Conservation (phyloP, 768 basidiomycete genomes). For the Agaricus blazei region DNA sequence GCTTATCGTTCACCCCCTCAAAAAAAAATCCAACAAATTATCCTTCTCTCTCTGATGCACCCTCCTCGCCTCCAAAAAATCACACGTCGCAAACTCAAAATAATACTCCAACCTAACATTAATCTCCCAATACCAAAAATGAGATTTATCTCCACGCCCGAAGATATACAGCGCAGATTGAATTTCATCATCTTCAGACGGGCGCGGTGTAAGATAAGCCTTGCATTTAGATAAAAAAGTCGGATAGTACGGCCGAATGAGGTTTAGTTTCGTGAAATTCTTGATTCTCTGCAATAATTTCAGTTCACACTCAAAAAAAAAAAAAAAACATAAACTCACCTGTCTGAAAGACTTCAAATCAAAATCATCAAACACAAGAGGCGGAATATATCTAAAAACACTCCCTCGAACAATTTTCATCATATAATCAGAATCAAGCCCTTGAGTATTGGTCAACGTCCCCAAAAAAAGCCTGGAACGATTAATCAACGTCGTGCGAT, state of each 20-base stretch:
- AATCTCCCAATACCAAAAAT: slow-evolving; percentile 4
- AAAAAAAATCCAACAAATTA: no score
- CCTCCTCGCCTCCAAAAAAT: background rate
- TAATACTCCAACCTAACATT: background rate
- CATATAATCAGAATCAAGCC: background rate
- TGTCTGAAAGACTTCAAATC: background rate
- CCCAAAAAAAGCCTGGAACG: background rate
- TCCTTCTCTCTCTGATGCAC: background rate
- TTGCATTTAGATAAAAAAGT: background rate
- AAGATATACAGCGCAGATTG: background rate
- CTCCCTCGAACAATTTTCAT: background rate
- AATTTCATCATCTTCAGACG: background rate
- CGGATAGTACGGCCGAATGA: background rate
- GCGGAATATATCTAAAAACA: background rate
- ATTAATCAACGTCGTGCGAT: background rate
- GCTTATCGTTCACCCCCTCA: no score
- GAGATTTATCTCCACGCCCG: background rate
- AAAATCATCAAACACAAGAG: background rate
- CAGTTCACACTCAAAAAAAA: background rate
- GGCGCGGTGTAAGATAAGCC: no score
- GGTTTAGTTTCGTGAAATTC: background rate
- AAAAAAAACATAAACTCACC: background rate
- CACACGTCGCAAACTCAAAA: background rate
- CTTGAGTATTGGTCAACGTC: background rate
- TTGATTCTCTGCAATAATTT: background rate